Evolutionary conservation across 75 land plant genomes (phyloP).

Genomic region (Gnetum montanum): DNA sequence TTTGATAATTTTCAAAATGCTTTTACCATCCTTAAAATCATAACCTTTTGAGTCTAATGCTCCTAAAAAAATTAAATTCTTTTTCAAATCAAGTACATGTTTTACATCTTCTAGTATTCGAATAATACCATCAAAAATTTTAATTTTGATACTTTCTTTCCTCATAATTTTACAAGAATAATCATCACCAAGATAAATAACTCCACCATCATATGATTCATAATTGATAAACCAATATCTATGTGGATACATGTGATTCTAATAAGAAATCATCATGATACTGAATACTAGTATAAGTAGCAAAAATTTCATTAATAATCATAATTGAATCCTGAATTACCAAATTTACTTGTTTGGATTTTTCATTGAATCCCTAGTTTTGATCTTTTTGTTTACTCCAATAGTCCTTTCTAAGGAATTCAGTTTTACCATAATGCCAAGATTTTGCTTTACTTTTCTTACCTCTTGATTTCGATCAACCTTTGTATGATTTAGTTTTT

Average conservation of each 20-base stretch:
- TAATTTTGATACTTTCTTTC: background rate
- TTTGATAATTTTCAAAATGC: slow-evolving; percentile 9
- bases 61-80: slow-evolving; percentile 15
- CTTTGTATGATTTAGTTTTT: no score
- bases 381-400: no score
- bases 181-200: slow-evolving; percentile 13
- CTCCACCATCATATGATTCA: background rate
- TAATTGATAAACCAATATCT: slow-evolving; percentile 9
- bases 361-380: no score
- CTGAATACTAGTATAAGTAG: no score
- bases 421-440: no score
- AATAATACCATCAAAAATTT: slow-evolving; percentile 9
- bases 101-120: slow-evolving; percentile 10
- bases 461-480: no score
- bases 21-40: background rate
- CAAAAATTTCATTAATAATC: no score
- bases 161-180: background rate
- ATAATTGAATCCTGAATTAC: no score
- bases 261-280: no score
- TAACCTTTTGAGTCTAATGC: slow-evolving; percentile 7
- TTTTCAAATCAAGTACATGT: slow-evolving; percentile 12
- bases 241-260: slow-evolving; percentile 15
- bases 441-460: no score
- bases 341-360: no score
- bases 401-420: no score